These are phyloP conservation scores for Aspergillus thermomutatus DNA, from an alignment of 2,329 filamentous ascomycete genomes.

Conservation along the genomic window DNA sequence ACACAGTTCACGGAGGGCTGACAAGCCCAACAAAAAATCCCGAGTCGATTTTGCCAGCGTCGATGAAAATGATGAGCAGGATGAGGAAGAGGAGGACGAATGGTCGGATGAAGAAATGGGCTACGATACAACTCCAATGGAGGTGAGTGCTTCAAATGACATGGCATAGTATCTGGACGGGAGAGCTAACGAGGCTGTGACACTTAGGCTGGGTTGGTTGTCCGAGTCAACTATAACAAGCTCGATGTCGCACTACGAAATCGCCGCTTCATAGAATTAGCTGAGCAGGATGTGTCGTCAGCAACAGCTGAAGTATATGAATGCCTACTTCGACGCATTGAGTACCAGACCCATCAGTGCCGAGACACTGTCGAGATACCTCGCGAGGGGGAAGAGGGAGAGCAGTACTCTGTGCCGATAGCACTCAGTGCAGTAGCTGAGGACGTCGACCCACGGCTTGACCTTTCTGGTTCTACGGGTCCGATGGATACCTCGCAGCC, in stretches of 20 bases:
- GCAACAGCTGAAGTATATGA: conserved; percentile 76
- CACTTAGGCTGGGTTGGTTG: conserved; percentile 63
- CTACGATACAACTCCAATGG: conserved; percentile 34
- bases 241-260: conserved; percentile 80
- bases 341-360: conserved; percentile 66
- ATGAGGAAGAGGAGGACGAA: conserved; percentile 33
- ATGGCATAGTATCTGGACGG: conserved; percentile 4
- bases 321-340: conserved; percentile 66
- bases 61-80: conserved; percentile 25
- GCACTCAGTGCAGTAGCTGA: conserved; percentile 32
- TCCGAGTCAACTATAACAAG: conserved; percentile 82
- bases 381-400: conserved; percentile 40
- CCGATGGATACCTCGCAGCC: conserved; percentile 26
- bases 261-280: conserved; percentile 69
- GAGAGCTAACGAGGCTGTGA: conserved; percentile 9
- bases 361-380: conserved; percentile 44
- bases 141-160: conserved; percentile 26
- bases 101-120: conserved; percentile 36
- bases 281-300: conserved; percentile 65
- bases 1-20: conserved; percentile 17
- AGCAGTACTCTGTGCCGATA: conserved; percentile 37
- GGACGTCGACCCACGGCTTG: conserved; percentile 36
- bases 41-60: conserved; percentile 25
- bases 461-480: conserved; percentile 36
- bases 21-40: conserved; percentile 16